Percentiles rank a stretch among this genome's conserved stretches.
Evolutionary conservation across 495 filamentous ascomycete genomes (phyloP).

Genomic region (Aspergillus saccharolyticus): DNA sequence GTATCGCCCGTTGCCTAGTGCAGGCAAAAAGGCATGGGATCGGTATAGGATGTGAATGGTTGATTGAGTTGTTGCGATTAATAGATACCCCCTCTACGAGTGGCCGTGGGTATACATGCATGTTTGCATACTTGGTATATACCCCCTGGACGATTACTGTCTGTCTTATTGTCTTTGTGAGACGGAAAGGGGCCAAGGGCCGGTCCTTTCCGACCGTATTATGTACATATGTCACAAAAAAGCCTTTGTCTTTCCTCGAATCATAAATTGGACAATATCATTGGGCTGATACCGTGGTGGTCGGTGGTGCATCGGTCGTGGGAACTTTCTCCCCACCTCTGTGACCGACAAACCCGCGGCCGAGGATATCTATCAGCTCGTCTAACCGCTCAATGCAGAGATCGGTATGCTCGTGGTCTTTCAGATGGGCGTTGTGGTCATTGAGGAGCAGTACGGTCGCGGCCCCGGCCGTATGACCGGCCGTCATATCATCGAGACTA

Average conservation of each 20-base stretch:
- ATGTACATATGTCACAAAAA: not conserved
- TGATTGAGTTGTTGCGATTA: constrained; percentile 1
- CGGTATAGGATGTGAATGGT: constrained; percentile 24
- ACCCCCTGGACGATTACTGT: not conserved
- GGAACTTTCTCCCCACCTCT: constrained; percentile 18
- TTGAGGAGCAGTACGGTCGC: constrained; percentile 86
- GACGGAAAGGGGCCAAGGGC: not conserved
- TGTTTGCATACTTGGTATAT: not conserved
- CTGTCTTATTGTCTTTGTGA: not conserved
- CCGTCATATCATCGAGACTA: constrained; percentile 89
- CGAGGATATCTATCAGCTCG: constrained; percentile 65
- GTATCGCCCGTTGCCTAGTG: constrained; percentile 35
- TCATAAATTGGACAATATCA: not conserved
- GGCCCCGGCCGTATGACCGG: constrained; percentile 77
- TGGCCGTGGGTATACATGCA: not conserved
- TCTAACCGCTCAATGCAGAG: constrained; percentile 59
- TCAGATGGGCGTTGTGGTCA: constrained; percentile 68
- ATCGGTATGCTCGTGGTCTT: constrained; percentile 75
- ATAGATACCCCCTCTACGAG: not conserved
- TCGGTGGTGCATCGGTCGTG: constrained; percentile 4
- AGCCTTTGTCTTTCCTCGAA: not conserved
- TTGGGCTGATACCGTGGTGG: not conserved
- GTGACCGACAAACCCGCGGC: constrained; percentile 54
- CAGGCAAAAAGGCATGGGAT: constrained; percentile 32
- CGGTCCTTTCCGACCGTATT: not conserved